Evolutionary conservation across 2,329 filamentous ascomycete species (phyloP).

Genomic region (Stemphylium lycopersici): DNA sequence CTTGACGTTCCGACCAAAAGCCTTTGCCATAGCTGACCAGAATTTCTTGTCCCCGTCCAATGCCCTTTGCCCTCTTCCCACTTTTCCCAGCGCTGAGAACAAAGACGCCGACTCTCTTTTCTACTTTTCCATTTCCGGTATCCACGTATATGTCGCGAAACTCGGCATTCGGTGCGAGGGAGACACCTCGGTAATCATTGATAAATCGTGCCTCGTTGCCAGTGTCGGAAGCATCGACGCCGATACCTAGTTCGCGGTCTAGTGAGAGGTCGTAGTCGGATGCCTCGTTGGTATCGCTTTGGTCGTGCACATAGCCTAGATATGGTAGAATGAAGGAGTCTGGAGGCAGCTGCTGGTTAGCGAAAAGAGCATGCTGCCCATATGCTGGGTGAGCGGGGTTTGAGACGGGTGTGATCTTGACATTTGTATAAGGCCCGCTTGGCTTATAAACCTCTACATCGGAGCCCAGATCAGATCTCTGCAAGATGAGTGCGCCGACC

Average conservation of each 20-base stretch:
- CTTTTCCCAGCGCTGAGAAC: slow-evolving; percentile 57
- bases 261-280: slow-evolving; percentile 60
- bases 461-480: slow-evolving; percentile 24
- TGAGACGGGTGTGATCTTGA: slow-evolving; percentile 52
- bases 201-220: slow-evolving; percentile 61
- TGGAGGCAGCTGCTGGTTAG: slow-evolving; percentile 52
- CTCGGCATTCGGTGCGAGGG: slow-evolving; percentile 50
- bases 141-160: slow-evolving; percentile 52
- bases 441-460: slow-evolving; percentile 20
- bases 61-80: slow-evolving; percentile 54
- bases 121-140: slow-evolving; percentile 47
- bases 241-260: slow-evolving; percentile 56
- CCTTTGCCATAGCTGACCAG: slow-evolving; percentile 62
- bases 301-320: slow-evolving; percentile 56
- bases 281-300: slow-evolving; percentile 48
- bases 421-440: slow-evolving; percentile 42
- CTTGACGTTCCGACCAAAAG: slow-evolving; percentile 53
- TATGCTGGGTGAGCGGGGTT: slow-evolving; percentile 54
- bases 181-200: slow-evolving; percentile 61
- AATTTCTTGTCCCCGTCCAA: slow-evolving; percentile 58
- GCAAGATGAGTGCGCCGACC: slow-evolving; percentile 27
- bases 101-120: slow-evolving; percentile 58
- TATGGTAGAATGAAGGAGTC: slow-evolving; percentile 58
- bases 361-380: slow-evolving; percentile 57
- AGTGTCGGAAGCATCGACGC: slow-evolving; percentile 55